Conservation (phyloP, 2,329 filamentous ascomycete genomes). For the Colletotrichum sp. region DNA sequence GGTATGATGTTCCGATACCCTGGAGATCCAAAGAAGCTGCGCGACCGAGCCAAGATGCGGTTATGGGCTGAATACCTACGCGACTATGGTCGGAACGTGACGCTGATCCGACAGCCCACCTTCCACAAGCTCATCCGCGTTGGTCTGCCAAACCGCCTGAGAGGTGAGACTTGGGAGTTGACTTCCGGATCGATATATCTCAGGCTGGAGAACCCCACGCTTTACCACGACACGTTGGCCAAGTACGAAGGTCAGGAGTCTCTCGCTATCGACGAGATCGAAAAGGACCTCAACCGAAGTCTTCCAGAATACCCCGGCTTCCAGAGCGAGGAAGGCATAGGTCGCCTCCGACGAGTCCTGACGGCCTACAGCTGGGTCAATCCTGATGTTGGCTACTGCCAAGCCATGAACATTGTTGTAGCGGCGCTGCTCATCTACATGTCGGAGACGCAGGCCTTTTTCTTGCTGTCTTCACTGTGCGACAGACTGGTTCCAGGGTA, state of each 20-base stretch:
- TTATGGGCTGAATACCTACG: slow-evolving; percentile 96
- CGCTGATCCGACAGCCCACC: slow-evolving; percentile 90
- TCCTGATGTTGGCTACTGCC: slow-evolving; percentile 94
- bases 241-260: slow-evolving; percentile 88
- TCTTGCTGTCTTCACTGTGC: slow-evolving; percentile 87
- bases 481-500: slow-evolving; percentile 94
- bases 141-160: slow-evolving; percentile 87
- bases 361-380: slow-evolving; percentile 99
- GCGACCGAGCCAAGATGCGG: slow-evolving; percentile 96
- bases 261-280: slow-evolving; percentile 96
- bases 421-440: slow-evolving; percentile 98
- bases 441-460: slow-evolving; percentile 96
- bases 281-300: slow-evolving; percentile 96
- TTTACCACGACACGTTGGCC: slow-evolving; percentile 83
- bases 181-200: slow-evolving; percentile 91
- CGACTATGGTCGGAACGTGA: slow-evolving; percentile 93
- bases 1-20: slow-evolving; percentile 94
- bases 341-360: slow-evolving; percentile 83
- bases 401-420: slow-evolving; percentile 99
- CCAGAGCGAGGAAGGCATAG: slow-evolving; percentile 94
- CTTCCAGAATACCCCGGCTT: slow-evolving; percentile 97
- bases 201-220: slow-evolving; percentile 81
- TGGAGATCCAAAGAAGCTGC: slow-evolving; percentile 89
- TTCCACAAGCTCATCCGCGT: slow-evolving; percentile 98
- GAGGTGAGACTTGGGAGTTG: slow-evolving; percentile 96